Evolutionary conservation across 2,329 filamentous ascomycete genomes (phyloP), one percentile per base, ranked within the genome.

Genomic region (Trichoderma sp.): DNA sequence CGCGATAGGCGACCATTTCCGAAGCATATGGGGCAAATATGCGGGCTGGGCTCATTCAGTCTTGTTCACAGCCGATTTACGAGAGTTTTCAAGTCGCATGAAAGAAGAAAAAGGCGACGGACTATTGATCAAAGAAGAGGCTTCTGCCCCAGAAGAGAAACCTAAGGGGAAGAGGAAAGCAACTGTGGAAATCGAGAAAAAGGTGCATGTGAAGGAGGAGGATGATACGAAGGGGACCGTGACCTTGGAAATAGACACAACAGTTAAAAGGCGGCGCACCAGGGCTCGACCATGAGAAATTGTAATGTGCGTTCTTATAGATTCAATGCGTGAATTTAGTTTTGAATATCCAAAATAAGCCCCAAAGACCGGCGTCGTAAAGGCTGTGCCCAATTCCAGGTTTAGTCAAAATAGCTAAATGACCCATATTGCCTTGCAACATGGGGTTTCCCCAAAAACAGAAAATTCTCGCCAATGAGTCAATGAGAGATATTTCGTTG

Each of bases 11-110:
- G 92, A 97, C 72, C 92, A 96, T 75, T 99, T 99, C 75, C 88
- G 96, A 68, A 85, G 85, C 47, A 85, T 98, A 0, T 99, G 96
- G 96, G 96, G 96, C 0, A 88, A 91, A 70, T 92, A 98, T 75
- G 96, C 96, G 1, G 96, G 96, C 0, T 99, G 96, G 96, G 96
- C 96, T 11, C 96, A 99, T 81, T 97, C 93, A 3, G 96, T 99
- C 10, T 84, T 99, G 14, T 99, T 99, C 76, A 97, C 96, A 0
- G 96, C 96, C 0, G 94, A 99, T 76, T 80, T 99, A 68, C 92
- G 89, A 76, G 88, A 92, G 0, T 98, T 98, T 76, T 91, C 94
- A 0, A 91, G 92, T 72, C 85, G 87, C 57, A 68, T 70, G 4
- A 73, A 72, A 47, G 67, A 71, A 27, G 73, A 75, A 47, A 68